These are phyloP conservation scores for Tulasnella sp. DNA, from an alignment of 768 basidiomycete genomes.

Conservation along the genomic window DNA sequence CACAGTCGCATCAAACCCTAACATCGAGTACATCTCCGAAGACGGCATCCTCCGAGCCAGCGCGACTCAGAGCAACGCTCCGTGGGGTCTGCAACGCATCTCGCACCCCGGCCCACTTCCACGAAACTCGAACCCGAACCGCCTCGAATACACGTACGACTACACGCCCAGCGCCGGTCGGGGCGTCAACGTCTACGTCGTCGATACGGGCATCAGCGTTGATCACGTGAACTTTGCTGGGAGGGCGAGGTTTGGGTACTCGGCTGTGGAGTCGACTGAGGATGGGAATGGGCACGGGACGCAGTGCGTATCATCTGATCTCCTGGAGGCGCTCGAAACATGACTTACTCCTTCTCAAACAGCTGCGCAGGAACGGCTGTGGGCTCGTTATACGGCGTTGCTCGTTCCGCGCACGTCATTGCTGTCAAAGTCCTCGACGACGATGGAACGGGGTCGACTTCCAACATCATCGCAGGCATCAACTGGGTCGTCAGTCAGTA, in stretches of 20 bases:
- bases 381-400: conserved; percentile 28
- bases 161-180: conserved; percentile 20
- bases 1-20: background rate
- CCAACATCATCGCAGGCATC: conserved; percentile 25
- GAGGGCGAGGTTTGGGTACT: conserved; percentile 33
- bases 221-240: conserved; percentile 29
- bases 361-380: conserved; percentile 16
- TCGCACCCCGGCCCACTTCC: background rate
- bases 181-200: conserved; percentile 34
- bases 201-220: conserved; percentile 27
- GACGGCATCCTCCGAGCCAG: conserved; percentile 6
- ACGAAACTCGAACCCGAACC: background rate
- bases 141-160: background rate
- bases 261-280: conserved; percentile 23
- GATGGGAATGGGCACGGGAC: conserved; percentile 38
- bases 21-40: conserved; percentile 10
- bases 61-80: background rate
- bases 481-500: conserved; percentile 24
- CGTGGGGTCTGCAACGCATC: conserved; percentile 6
- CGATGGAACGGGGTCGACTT: conserved; percentile 21
- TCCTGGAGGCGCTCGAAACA: conserved; percentile 2
- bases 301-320: conserved; percentile 19
- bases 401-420: conserved; percentile 27
- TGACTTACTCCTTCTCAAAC: conserved; percentile 17
- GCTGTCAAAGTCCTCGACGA: conserved; percentile 35